Evolutionary conservation across 1,139 yeast genomes (phyloP).

Genomic region (Zygosaccharomyces sapae): DNA sequence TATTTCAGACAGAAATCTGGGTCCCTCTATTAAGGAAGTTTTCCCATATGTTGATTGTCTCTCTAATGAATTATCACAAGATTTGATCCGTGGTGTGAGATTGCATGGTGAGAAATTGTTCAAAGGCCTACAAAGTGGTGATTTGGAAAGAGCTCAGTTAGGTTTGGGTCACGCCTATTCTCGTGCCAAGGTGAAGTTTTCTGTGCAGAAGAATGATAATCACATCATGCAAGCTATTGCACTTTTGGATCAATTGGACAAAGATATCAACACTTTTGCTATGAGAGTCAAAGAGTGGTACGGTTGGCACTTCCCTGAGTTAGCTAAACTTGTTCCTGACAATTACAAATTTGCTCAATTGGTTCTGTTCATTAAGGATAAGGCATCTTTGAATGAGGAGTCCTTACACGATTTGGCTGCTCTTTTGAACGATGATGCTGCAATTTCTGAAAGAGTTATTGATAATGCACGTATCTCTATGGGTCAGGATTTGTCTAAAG

Average conservation of each 20-base stretch:
- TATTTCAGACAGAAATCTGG: conserved; percentile 91
- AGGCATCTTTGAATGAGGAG: conserved; percentile 76
- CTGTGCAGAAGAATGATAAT: conserved; percentile 97
- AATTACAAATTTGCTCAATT: conserved; percentile 84
- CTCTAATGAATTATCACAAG: conserved; percentile 90
- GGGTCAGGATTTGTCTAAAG: conserved; percentile 97
- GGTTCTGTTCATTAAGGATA: conserved; percentile 80
- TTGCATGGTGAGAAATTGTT: conserved; percentile 83
- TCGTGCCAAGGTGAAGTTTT: conserved; percentile 97
- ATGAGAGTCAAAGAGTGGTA: conserved; percentile 99
- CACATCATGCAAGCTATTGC: conserved; percentile 99
- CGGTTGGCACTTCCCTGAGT: conserved; percentile 99
- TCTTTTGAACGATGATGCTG: conserved; percentile 87
- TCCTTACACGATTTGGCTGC: conserved; percentile 87
- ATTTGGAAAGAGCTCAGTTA: conserved; percentile 94
- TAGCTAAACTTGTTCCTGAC: conserved; percentile 92
- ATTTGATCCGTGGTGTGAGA: conserved; percentile 91
- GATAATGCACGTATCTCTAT: conserved; percentile 92
- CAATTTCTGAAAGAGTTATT: conserved; percentile 85
- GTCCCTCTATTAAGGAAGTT: conserved; percentile 90
- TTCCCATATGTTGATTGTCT: conserved; percentile 88
- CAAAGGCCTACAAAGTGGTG: conserved; percentile 91
- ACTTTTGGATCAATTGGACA: conserved; percentile 90
- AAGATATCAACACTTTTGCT: conserved; percentile 94
- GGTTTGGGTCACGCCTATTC: conserved; percentile 99